Conservation (phyloP, 1,139 yeast genomes). For the Magnusiomyces ingens region DNA sequence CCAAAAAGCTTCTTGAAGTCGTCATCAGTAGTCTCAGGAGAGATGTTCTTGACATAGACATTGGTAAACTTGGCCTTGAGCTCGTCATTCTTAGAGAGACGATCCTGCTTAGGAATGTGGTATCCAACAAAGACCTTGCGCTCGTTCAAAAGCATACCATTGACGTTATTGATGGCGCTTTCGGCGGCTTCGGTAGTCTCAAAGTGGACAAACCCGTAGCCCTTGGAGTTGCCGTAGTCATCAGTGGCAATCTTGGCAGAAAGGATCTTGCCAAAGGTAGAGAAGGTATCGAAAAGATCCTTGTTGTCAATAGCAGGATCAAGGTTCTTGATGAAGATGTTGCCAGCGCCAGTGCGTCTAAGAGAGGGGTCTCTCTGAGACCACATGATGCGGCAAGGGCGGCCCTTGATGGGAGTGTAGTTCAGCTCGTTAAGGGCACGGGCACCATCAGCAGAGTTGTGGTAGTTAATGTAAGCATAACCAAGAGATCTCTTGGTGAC, state of each 20-base stretch:
- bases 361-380: constrained; percentile 97
- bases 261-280: constrained; percentile 92
- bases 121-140: constrained; percentile 95
- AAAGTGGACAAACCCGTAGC: constrained; percentile 97
- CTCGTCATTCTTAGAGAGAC: constrained; percentile 90
- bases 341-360: constrained; percentile 95
- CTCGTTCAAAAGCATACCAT: constrained; percentile 97
- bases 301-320: constrained; percentile 98
- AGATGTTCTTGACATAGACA: constrained; percentile 88
- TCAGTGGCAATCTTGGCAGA: constrained; percentile 98
- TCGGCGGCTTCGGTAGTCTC: constrained; percentile 90
- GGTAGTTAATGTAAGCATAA: constrained; percentile 97
- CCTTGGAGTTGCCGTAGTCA: constrained; percentile 84
- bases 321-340: constrained; percentile 96
- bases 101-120: constrained; percentile 89
- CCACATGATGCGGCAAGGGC: constrained; percentile 99
- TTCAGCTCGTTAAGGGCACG: constrained; percentile 93
- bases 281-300: constrained; percentile 96
- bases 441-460: constrained; percentile 84
- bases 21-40: constrained; percentile 58
- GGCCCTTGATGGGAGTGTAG: constrained; percentile 90
- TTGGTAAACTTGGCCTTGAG: constrained; percentile 92
- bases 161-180: constrained; percentile 94
- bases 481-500: constrained; percentile 95
- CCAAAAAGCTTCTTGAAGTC: constrained; percentile 68